A percentile compares a stretch with the other conserved stretches of the same genome.
phyloP scores from a whole-genome alignment of 2,329 filamentous ascomycete genomes.

The Penicillium nordicum region DNA sequence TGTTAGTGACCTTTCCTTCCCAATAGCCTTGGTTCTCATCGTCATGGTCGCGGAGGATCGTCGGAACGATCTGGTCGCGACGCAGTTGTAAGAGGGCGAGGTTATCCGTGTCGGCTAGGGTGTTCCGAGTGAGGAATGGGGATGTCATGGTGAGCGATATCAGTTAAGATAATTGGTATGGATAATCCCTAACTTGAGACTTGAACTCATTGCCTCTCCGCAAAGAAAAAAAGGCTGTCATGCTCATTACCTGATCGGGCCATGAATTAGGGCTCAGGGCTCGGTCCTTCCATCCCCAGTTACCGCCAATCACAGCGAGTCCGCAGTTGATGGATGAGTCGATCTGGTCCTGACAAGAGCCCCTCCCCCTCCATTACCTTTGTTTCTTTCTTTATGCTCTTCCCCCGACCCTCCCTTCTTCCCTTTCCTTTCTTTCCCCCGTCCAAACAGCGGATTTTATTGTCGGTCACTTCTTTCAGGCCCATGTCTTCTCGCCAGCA shows the following conservation, averaged over 20 bases:
- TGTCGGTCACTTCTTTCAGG: constrained; percentile 16
- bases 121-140: constrained; percentile 73
- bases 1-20: constrained; percentile 80
- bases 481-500: constrained; percentile 40
- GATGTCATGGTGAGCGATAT: constrained; percentile 49
- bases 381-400: constrained; percentile 26
- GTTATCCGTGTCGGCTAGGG: constrained; percentile 58
- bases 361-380: constrained; percentile 21
- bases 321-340: constrained; percentile 20
- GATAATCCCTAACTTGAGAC: not conserved
- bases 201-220: constrained; percentile 1
- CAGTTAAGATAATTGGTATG: not conserved
- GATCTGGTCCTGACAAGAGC: constrained; percentile 16
- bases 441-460: constrained; percentile 16
- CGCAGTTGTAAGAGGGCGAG: constrained; percentile 85
- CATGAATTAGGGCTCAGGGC: constrained; percentile 25
- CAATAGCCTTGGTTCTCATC: constrained; percentile 68
- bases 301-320: constrained; percentile 22
- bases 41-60: constrained; percentile 62
- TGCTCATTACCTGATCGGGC: constrained; percentile 16
- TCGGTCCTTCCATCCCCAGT: constrained; percentile 2
- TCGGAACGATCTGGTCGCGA: constrained; percentile 76
- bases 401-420: constrained; percentile 19
- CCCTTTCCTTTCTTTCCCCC: constrained; percentile 6
- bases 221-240: constrained; percentile 17